Conservation (phyloP, 192 early-diverging fungal species). For the Obelidium mucronatum region DNA sequence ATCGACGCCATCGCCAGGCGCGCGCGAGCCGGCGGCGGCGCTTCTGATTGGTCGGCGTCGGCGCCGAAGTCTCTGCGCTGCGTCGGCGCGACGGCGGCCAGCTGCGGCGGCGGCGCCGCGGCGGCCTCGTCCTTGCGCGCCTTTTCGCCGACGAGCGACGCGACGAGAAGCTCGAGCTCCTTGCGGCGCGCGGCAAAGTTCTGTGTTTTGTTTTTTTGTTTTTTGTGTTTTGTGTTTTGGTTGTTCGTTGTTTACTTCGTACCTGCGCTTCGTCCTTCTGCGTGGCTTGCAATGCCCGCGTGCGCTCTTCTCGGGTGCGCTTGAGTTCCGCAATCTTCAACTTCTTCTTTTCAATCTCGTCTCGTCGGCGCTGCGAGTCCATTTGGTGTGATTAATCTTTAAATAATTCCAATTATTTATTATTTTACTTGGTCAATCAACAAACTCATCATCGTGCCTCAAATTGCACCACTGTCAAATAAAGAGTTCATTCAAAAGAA, state of each 20-base stretch:
- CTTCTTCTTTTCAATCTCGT: constrained; percentile 88
- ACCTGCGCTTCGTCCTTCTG: constrained; percentile 11
- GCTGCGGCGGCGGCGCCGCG: background rate
- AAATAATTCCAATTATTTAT: too few relatives aligned
- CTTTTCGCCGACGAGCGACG: constrained; percentile 80
- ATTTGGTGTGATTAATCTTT: too few relatives aligned
- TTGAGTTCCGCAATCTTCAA: constrained; percentile 90
- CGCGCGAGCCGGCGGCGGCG: too few relatives aligned
- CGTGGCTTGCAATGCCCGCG: background rate
- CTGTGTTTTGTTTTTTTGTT: background rate
- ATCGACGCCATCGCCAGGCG: constrained; percentile 76
- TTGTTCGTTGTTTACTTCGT: background rate
- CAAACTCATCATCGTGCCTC: constrained; percentile 81
- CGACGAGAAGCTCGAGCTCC: constrained; percentile 88
- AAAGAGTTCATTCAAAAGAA: background rate
- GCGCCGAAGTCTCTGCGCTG: too few relatives aligned
- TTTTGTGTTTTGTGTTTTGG: background rate
- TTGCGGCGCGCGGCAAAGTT: constrained; percentile 52
- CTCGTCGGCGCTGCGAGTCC: constrained; percentile 22
- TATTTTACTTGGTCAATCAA: background rate
- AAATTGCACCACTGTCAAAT: constrained; percentile 90
- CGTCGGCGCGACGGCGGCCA: background rate
- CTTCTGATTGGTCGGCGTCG: too few relatives aligned
- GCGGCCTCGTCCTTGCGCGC: constrained; percentile 33
- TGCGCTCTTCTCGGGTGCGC: constrained; percentile 81